Conservation (phyloP, 1,139 yeast species). For the Yarrowia galli region DNA sequence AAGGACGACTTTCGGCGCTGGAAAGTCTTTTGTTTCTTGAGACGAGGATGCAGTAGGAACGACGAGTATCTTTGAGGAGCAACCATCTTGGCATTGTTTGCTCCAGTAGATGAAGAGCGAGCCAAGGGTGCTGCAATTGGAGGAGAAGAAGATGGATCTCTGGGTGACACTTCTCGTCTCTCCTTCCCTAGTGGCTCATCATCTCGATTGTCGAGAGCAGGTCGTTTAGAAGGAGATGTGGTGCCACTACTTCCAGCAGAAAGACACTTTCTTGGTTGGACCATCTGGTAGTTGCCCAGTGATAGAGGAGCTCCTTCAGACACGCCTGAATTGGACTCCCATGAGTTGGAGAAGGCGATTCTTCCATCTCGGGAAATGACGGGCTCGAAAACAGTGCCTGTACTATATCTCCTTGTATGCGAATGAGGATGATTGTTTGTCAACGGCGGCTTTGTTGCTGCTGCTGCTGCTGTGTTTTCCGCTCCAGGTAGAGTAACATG, state of each 20-base stretch:
- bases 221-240: conserved; percentile 26
- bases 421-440: not conserved
- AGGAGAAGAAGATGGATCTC: not conserved
- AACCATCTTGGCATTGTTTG: not conserved
- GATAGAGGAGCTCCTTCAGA: conserved; percentile 12
- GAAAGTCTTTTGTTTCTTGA: conserved; percentile 42
- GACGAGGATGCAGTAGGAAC: conserved; percentile 42
- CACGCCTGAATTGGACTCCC: conserved; percentile 31
- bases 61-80: conserved; percentile 33
- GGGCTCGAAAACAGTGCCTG: conserved; percentile 21
- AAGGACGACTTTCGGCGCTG: conserved; percentile 64
- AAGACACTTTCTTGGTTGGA: conserved; percentile 2
- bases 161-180: not conserved
- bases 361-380: not conserved
- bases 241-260: conserved; percentile 17
- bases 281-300: conserved; percentile 22
- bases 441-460: not conserved
- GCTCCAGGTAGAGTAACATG: not conserved
- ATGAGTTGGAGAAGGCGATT: conserved; percentile 22
- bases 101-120: conserved; percentile 22
- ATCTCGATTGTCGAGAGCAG: conserved; percentile 6
- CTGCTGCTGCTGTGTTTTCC: not conserved
- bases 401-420: conserved; percentile 16
- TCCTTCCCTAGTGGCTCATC: not conserved
- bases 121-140: not conserved